Conservation (phyloP, 2,329 filamentous ascomycete species). For the Myriosclerotinia scirpicola region DNA sequence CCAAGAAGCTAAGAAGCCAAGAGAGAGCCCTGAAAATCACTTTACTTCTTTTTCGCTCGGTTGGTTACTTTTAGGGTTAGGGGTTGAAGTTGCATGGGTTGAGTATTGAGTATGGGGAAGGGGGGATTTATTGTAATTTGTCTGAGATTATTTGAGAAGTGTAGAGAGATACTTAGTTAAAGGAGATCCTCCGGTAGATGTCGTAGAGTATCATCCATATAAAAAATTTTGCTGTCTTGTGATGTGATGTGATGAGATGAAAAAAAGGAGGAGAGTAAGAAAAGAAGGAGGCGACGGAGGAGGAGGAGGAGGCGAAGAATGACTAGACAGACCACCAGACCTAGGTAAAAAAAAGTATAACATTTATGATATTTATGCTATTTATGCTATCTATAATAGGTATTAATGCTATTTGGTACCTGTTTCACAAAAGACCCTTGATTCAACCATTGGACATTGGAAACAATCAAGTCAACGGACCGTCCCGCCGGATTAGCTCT, state of each 20-base stretch:
- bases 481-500: background rate
- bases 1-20: background rate
- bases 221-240: constrained; percentile 1
- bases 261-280: constrained; percentile 1
- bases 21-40: constrained; percentile 12
- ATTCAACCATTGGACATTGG: background rate
- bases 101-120: background rate
- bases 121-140: background rate
- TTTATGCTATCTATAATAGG: background rate
- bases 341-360: background rate
- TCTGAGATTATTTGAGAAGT: background rate
- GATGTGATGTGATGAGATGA: background rate
- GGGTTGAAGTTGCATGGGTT: background rate
- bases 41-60: background rate
- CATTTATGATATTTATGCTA: background rate
- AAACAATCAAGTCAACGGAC: background rate
- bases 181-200: constrained; percentile 12
- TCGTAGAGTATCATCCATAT: background rate
- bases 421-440: constrained; percentile 3
- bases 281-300: background rate
- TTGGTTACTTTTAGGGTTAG: constrained; percentile 1
- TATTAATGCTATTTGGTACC: background rate
- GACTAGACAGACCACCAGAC: background rate
- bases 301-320: background rate
- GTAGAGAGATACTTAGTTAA: background rate